Conservation (phyloP, 2,329 filamentous ascomycete genomes). For the Boeremia exigua region DNA sequence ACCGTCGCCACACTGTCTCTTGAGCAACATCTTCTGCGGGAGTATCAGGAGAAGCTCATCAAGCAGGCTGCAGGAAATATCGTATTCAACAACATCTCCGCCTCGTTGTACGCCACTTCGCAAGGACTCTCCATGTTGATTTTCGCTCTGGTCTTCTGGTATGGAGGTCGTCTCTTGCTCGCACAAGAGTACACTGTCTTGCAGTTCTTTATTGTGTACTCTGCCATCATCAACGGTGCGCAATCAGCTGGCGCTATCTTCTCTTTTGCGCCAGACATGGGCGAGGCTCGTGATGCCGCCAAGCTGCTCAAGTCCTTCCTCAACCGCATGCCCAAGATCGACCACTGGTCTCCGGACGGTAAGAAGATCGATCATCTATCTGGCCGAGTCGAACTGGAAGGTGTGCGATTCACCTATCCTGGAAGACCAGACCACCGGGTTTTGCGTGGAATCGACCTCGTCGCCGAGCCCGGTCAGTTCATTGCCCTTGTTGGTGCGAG, state of each 20-base stretch:
- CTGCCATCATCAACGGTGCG: constrained; percentile 85
- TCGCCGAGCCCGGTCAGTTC: constrained; percentile 78
- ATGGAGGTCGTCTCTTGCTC: constrained; percentile 43
- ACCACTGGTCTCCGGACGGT: constrained; percentile 50
- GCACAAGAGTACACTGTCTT: constrained; percentile 68
- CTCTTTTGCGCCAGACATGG: constrained; percentile 95
- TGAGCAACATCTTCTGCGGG: constrained; percentile 76
- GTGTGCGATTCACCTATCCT: constrained; percentile 94
- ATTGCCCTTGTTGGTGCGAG: constrained; percentile 91
- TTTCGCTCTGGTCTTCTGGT: constrained; percentile 49
- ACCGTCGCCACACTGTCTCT: constrained; percentile 93
- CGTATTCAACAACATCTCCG: constrained; percentile 76
- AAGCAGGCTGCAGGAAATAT: constrained; percentile 73
- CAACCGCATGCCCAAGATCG: constrained; percentile 78
- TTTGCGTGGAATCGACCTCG: constrained; percentile 79
- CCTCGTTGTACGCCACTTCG: constrained; percentile 79
- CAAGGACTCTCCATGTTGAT: constrained; percentile 71
- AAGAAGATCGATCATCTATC: constrained; percentile 59
- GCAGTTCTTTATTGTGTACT: constrained; percentile 93
- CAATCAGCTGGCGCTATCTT: constrained; percentile 94
- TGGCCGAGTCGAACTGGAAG: constrained; percentile 84
- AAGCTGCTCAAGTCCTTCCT: constrained; percentile 81
- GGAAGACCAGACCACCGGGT: constrained; percentile 92
- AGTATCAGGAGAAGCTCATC: constrained; percentile 75
- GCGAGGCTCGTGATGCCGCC: constrained; percentile 87